phyloP scores from a whole-genome alignment of 441 rosid species.

The Gossypium schwendimanii region DNA sequence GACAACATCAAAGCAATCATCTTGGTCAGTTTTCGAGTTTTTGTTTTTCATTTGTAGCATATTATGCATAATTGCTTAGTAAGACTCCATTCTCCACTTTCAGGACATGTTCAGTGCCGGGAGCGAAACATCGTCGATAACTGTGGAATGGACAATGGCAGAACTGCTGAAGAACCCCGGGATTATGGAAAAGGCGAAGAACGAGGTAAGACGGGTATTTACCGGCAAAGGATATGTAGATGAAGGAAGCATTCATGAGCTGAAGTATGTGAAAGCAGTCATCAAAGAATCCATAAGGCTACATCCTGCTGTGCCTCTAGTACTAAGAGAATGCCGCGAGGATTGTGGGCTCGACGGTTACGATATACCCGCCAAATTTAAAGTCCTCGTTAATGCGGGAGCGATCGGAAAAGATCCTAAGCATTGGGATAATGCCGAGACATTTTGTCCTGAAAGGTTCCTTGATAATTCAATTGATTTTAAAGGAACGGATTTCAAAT shows the following conservation, averaged over 20 bases:
- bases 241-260: not conserved
- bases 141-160: conserved; percentile 8
- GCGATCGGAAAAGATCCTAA: conserved; percentile 10
- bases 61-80: not conserved
- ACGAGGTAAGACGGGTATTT: not conserved
- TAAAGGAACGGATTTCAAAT: conserved; percentile 9
- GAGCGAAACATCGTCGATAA: conserved; percentile 3
- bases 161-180: conserved; percentile 1
- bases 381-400: conserved; percentile 2
- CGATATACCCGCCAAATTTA: conserved; percentile 2
- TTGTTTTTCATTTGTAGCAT: not conserved
- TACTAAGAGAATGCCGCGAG: conserved; percentile 7
- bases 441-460: conserved; percentile 12
- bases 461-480: conserved; percentile 1
- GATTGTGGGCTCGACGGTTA: not conserved
- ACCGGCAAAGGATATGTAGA: not conserved
- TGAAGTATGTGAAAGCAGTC: conserved; percentile 5
- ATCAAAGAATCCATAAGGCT: conserved; percentile 12
- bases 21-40: not conserved
- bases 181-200: not conserved
- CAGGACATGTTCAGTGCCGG: conserved; percentile 8
- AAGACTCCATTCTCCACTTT: not conserved
- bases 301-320: conserved; percentile 6
- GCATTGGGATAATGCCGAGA: conserved; percentile 5
- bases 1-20: conserved; percentile 11